Conservation (phyloP, 805 yeast species). For the Hyphopichia homilentoma region DNA sequence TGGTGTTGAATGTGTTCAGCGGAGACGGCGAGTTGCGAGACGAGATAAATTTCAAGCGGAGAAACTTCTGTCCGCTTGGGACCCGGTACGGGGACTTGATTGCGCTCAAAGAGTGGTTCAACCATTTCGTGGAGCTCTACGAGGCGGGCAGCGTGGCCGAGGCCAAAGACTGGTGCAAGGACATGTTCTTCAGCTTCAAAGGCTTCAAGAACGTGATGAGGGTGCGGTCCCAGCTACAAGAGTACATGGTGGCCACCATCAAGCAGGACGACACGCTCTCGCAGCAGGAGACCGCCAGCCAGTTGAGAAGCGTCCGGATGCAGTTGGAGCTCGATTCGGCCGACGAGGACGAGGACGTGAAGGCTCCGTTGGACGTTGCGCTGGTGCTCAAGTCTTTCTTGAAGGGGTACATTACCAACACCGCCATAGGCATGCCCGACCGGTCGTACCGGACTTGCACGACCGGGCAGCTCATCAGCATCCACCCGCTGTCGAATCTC, state of each 20-base stretch:
- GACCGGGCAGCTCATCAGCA: constrained; percentile 78
- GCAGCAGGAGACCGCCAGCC: constrained; percentile 22
- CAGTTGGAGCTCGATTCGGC: constrained; percentile 20
- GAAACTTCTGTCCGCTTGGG: constrained; percentile 70
- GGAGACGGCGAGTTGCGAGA: constrained; percentile 71
- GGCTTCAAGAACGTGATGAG: constrained; percentile 76
- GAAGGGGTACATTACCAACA: constrained; percentile 77
- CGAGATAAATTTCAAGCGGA: constrained; percentile 73
- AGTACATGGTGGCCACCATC: constrained; percentile 56
- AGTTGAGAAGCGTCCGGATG: constrained; percentile 18
- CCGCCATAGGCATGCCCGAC: constrained; percentile 94
- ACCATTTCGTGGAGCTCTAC: constrained; percentile 39
- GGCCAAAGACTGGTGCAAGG: constrained; percentile 78
- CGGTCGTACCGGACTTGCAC: constrained; percentile 83
- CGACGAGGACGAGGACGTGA: constrained; percentile 12
- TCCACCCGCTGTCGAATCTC: constrained; percentile 86
- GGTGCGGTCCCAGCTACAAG: constrained; percentile 70
- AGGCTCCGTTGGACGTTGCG: constrained; percentile 46
- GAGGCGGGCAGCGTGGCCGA: constrained; percentile 43
- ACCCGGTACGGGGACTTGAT: constrained; percentile 75
- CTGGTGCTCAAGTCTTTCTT: constrained; percentile 73
- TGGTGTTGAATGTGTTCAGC: constrained; percentile 64
- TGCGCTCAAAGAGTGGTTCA: constrained; percentile 74
- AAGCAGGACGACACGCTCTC: constrained; percentile 35
- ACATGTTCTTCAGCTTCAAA: constrained; percentile 67